phyloP scores from a whole-genome alignment of 23 red algal species.

The Pyropia yezoensis region DNA sequence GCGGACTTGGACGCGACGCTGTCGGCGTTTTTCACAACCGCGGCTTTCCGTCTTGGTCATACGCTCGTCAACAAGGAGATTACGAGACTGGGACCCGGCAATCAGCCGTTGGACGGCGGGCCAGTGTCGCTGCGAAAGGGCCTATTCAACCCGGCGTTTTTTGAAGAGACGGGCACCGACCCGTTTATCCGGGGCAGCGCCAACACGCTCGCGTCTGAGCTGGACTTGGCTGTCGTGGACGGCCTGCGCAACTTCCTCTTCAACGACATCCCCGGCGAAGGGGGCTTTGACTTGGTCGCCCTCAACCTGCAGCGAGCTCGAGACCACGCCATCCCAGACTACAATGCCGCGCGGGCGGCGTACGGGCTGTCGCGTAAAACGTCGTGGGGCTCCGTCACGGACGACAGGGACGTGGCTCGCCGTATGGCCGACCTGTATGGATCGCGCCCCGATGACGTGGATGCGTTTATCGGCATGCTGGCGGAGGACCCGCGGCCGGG shows the following conservation, averaged over 20 bases:
- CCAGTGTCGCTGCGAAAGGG: slow-evolving; percentile 9
- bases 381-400: slow-evolving; percentile 6
- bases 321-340: slow-evolving; percentile 22
- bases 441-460: slow-evolving; percentile 3
- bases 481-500: slow-evolving; percentile 16
- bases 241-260: slow-evolving; percentile 45
- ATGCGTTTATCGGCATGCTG: slow-evolving; percentile 33
- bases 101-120: background rate
- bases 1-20: slow-evolving; percentile 21
- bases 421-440: slow-evolving; percentile 11
- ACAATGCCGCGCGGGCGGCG: slow-evolving; percentile 6
- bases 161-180: slow-evolving; percentile 8
- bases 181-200: slow-evolving; percentile 14
- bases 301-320: slow-evolving; percentile 40
- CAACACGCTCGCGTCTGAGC: slow-evolving; percentile 13
- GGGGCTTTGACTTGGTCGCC: slow-evolving; percentile 24
- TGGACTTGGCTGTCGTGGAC: slow-evolving; percentile 12
- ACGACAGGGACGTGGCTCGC: background rate
- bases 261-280: slow-evolving; percentile 8
- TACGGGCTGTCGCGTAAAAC: background rate
- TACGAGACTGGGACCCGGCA: slow-evolving; percentile 2
- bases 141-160: background rate
- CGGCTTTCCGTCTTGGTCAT: slow-evolving; percentile 36
- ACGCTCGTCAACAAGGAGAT: slow-evolving; percentile 33
- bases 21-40: slow-evolving; percentile 32